Percentiles rank a stretch among this genome's conserved stretches.
Evolutionary conservation across 2,329 filamentous ascomycete genomes (phyloP).

Genomic region (Venturiaceae sp.): DNA sequence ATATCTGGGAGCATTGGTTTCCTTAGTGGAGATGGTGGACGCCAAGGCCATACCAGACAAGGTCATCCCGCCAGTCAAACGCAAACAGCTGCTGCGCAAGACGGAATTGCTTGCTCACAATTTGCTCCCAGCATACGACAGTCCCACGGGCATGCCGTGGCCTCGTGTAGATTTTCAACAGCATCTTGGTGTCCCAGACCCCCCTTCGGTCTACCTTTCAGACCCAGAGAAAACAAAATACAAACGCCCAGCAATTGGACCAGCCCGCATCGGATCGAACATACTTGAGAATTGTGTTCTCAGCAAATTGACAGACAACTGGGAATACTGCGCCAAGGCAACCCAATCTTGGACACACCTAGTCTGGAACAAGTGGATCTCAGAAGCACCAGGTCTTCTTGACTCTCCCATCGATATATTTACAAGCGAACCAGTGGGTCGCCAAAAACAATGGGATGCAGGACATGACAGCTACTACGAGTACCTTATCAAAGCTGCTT

Average conservation of each 20-base stretch:
- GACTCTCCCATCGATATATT: constrained; percentile 33
- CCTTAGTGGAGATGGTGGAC: constrained; percentile 30
- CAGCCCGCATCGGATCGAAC: constrained; percentile 32
- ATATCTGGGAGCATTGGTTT: constrained; percentile 29
- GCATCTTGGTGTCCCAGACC: constrained; percentile 20
- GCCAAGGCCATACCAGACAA: constrained; percentile 26
- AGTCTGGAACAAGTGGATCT: constrained; percentile 32
- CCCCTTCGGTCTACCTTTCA: constrained; percentile 18
- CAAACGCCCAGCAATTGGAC: constrained; percentile 26
- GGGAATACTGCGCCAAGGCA: constrained; percentile 29
- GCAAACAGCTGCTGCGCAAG: constrained; percentile 24
- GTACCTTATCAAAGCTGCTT: constrained; percentile 29
- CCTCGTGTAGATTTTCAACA: constrained; percentile 33
- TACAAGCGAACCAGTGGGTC: constrained; percentile 28
- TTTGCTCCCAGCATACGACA: constrained; percentile 29
- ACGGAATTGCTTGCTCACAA: constrained; percentile 26
- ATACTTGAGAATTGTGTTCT: constrained; percentile 34
- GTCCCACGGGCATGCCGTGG: constrained; percentile 32
- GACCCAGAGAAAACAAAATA: constrained; percentile 22
- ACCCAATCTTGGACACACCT: constrained; percentile 33
- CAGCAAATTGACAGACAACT: constrained; percentile 28
- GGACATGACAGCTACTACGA: constrained; percentile 36
- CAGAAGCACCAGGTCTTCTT: constrained; percentile 30
- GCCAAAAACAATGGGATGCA: constrained; percentile 31
- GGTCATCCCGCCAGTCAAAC: constrained; percentile 19